These are phyloP conservation scores for Blastobotrys capitulatus DNA, from an alignment of 1,139 yeast species.

Conservation along the genomic window DNA sequence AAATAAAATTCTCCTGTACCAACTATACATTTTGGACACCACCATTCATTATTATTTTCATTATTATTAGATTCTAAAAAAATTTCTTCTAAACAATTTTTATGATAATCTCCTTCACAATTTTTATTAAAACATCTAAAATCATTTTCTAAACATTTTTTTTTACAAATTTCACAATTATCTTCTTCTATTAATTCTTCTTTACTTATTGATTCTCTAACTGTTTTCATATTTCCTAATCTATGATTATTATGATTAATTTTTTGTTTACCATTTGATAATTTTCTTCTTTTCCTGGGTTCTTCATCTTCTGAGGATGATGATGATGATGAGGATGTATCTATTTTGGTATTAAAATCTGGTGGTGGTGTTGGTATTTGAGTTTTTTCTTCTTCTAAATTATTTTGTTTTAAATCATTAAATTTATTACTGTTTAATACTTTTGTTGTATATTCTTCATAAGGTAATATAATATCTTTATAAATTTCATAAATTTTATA, in stretches of 20 bases:
- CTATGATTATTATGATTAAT: background rate
- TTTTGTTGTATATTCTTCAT: conserved; percentile 9
- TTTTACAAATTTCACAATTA: conserved; percentile 17
- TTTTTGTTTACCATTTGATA: background rate
- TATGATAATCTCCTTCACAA: conserved; percentile 66
- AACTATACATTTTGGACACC: conserved; percentile 71
- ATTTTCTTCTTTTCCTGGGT: background rate
- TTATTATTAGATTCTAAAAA: conserved; percentile 18
- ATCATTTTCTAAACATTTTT: background rate
- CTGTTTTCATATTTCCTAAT: conserved; percentile 9
- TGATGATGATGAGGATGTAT: too few species aligned
- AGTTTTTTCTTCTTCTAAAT: background rate
- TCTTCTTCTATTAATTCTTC: conserved; percentile 44
- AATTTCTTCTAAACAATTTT: conserved; percentile 46
- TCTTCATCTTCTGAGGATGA: conserved; percentile 9
- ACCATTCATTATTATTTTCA: conserved; percentile 46
- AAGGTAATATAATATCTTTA: conserved; percentile 7
- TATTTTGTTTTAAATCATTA: background rate
- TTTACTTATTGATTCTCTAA: conserved; percentile 12
- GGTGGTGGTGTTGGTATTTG: conserved; percentile 2
- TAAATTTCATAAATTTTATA: conserved; percentile 1
- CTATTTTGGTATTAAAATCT: conserved; percentile 2
- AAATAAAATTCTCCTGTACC: conserved; percentile 91
- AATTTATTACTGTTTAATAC: conserved; percentile 2
- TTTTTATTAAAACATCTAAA: conserved; percentile 32